These are phyloP conservation scores for Macrolepiota albuminosa DNA, from an alignment of 768 basidiomycete species.

Conservation along the genomic window DNA sequence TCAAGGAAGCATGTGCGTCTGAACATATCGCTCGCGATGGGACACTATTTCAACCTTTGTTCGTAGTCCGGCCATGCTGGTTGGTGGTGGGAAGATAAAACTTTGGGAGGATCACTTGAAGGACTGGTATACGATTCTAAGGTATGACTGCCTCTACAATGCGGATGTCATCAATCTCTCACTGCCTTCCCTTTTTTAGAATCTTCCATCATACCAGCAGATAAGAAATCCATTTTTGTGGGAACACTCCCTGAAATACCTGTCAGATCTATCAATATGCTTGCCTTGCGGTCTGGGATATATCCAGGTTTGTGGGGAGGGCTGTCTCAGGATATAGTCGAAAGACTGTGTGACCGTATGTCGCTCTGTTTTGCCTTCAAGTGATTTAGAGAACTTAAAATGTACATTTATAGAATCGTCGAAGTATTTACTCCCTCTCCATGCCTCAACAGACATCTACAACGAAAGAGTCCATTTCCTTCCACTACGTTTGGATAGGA, in stretches of 20 bases:
- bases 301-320: not conserved
- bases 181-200: not conserved
- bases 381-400: not conserved
- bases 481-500: not conserved
- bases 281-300: not conserved
- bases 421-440: not conserved
- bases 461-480: not conserved
- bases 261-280: not conserved
- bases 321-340: not conserved
- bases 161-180: rapidly evolving
- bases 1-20: too few relatives aligned
- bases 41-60: too few relatives aligned
- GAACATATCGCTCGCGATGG: too few relatives aligned
- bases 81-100: conserved; percentile 4
- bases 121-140: not conserved
- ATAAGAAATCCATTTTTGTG: not conserved
- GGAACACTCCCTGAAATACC: not conserved
- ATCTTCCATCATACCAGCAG: not conserved
- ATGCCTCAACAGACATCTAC: not conserved
- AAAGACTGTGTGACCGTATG: not conserved
- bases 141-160: not conserved
- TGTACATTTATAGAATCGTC: not conserved
- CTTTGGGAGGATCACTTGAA: conserved; percentile 3
- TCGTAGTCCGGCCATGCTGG: not conserved
- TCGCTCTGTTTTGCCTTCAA: not conserved